Percentiles rank a stretch among this genome's conserved stretches.
Evolutionary conservation across 345 rosid genomes (phyloP).

Genomic region (Citropsis articulata): DNA sequence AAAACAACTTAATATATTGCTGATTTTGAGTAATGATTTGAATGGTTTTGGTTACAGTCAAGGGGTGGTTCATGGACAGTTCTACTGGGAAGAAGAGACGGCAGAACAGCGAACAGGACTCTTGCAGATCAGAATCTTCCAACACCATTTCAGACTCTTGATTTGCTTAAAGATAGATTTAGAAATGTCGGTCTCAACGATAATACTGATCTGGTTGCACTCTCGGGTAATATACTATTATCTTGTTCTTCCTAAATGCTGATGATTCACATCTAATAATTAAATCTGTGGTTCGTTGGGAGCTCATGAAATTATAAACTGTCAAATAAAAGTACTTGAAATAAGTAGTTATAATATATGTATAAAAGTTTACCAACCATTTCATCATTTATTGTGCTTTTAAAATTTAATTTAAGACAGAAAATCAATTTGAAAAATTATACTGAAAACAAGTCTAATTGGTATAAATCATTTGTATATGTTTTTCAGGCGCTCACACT

Average conservation of each 20-base stretch:
- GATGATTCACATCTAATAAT: too few species aligned
- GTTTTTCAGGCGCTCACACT: slow-evolving; percentile 56
- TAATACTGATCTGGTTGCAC: slow-evolving; percentile 21
- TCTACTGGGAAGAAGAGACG: slow-evolving; percentile 34
- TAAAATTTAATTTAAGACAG: too few species aligned
- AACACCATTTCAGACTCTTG: slow-evolving; percentile 3
- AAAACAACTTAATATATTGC: background rate
- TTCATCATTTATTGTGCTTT: too few species aligned
- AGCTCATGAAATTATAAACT: too few species aligned
- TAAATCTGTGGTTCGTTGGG: too few species aligned
- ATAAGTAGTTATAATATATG: too few species aligned
- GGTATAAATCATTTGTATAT: background rate
- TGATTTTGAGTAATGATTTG: background rate
- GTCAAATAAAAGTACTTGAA: background rate
- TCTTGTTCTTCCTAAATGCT: too few species aligned
- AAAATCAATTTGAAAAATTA: too few species aligned
- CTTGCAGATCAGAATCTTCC: slow-evolving; percentile 22
- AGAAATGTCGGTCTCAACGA: slow-evolving; percentile 21
- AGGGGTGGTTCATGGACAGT: slow-evolving; percentile 32
- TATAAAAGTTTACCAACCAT: too few species aligned
- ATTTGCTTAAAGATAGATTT: slow-evolving; percentile 5
- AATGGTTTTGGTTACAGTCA: slow-evolving; percentile 8
- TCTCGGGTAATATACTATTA: slow-evolving; percentile 12
- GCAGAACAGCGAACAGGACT: slow-evolving; percentile 25
- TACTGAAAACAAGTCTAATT: background rate